Evolutionary conservation across 345 rosid genomes (phyloP).

Genomic region (Hibiscus tridactylites): DNA sequence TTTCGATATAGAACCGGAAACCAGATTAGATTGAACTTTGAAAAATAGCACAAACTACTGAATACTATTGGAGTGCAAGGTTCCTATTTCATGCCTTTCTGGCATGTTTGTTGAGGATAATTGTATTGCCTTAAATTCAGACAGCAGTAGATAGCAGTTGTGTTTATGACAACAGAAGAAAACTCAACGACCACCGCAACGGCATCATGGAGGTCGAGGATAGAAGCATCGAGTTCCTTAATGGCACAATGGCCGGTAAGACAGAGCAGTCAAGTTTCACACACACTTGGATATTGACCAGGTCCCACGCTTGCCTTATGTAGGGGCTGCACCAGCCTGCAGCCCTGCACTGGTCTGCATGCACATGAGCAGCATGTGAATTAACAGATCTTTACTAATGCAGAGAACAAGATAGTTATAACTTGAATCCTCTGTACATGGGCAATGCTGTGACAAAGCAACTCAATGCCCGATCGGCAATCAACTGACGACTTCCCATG

Average conservation of each 20-base stretch:
- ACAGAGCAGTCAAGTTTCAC: not conserved
- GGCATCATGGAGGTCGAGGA: conserved; percentile 1
- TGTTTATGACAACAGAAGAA: conserved; percentile 6
- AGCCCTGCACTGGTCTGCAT: conserved; percentile 3
- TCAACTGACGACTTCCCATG: not conserved
- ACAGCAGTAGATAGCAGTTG: conserved; percentile 7
- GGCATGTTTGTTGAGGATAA: not conserved
- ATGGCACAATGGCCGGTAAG: not conserved
- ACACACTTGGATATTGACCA: not conserved
- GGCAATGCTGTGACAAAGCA: conserved; percentile 25
- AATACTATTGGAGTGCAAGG: not conserved
- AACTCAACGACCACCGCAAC: conserved; percentile 4
- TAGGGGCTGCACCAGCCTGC: conserved; percentile 7
- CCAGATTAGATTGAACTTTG: not conserved
- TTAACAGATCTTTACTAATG: conserved; percentile 5
- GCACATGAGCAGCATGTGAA: conserved; percentile 17
- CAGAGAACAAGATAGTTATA: not conserved
- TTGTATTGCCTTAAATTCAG: conserved; percentile 14
- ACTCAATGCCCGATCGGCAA: not conserved
- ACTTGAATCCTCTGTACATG: not conserved
- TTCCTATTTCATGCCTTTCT: not conserved
- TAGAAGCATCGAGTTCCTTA: not conserved
- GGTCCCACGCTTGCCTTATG: conserved; percentile 10
- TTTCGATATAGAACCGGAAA: not conserved
- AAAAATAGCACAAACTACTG: not conserved